Evolutionary conservation across 805 yeast species (phyloP).

Genomic region (Starmerella floricola): DNA sequence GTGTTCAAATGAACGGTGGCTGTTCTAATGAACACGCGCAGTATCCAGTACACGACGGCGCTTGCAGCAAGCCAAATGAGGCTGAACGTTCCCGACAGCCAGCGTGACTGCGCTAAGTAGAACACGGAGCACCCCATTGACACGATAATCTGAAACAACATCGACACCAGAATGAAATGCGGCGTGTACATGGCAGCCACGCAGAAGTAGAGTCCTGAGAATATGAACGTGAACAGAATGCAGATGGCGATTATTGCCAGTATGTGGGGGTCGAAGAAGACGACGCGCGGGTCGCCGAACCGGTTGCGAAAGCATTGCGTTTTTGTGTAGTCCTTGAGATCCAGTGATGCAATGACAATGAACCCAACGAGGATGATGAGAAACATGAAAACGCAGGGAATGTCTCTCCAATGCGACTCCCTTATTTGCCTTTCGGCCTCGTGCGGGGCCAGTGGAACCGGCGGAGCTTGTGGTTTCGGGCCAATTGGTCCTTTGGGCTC

Average conservation of each 20-base stretch:
- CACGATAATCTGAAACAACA: conserved; percentile 51
- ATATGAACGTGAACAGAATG: conserved; percentile 45
- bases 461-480: too few species aligned
- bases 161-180: conserved; percentile 54
- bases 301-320: conserved; percentile 49
- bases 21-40: conserved; percentile 59
- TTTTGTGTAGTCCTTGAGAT: conserved; percentile 49
- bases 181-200: conserved; percentile 56
- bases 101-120: conserved; percentile 54
- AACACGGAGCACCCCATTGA: conserved; percentile 69
- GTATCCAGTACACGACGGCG: conserved; percentile 61
- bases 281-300: conserved; percentile 35
- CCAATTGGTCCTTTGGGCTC: too few species aligned
- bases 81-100: conserved; percentile 70
- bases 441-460: too few species aligned
- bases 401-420: conserved; percentile 18
- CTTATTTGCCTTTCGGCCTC: conserved; percentile 4
- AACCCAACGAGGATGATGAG: conserved; percentile 47
- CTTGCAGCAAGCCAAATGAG: conserved; percentile 51
- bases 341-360: conserved; percentile 54
- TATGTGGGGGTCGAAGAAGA: conserved; percentile 57
- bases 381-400: conserved; percentile 24
- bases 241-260: conserved; percentile 58
- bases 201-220: conserved; percentile 44
- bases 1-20: conserved; percentile 57